Evolutionary conservation across 2,329 filamentous ascomycete species (phyloP).

Genomic region (Fusarium bulbicola): DNA sequence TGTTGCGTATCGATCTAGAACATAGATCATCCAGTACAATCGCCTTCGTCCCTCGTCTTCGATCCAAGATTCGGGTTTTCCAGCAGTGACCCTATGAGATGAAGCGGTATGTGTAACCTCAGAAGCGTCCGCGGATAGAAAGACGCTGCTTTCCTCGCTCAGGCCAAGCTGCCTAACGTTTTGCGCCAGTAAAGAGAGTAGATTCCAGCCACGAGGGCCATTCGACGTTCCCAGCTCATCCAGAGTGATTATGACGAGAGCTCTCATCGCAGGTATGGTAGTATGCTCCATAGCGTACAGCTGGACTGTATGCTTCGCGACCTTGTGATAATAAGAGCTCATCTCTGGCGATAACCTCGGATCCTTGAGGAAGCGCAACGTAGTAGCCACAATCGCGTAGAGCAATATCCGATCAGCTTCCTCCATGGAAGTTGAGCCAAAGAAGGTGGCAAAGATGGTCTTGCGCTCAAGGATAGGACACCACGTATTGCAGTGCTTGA

Average conservation of each 20-base stretch:
- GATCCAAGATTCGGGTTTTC: slow-evolving; percentile 54
- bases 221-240: slow-evolving; percentile 56
- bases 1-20: slow-evolving; percentile 55
- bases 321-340: slow-evolving; percentile 50
- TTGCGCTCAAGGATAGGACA: slow-evolving; percentile 57
- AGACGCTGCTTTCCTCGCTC: slow-evolving; percentile 52
- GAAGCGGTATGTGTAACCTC: slow-evolving; percentile 48
- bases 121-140: slow-evolving; percentile 46
- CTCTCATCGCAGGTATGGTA: slow-evolving; percentile 51
- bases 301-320: slow-evolving; percentile 52
- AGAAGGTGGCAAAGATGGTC: slow-evolving; percentile 52
- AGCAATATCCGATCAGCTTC: slow-evolving; percentile 54
- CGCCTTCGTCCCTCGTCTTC: slow-evolving; percentile 55
- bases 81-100: slow-evolving; percentile 46
- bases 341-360: slow-evolving; percentile 50
- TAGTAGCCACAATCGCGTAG: slow-evolving; percentile 56
- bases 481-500: slow-evolving; percentile 72
- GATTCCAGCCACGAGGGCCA: slow-evolving; percentile 54
- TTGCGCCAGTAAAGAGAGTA: slow-evolving; percentile 51
- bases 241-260: slow-evolving; percentile 53
- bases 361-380: slow-evolving; percentile 54
- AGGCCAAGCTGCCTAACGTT: slow-evolving; percentile 52
- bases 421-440: slow-evolving; percentile 51
- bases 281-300: slow-evolving; percentile 55
- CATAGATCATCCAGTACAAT: slow-evolving; percentile 57